phyloP scores from a whole-genome alignment of 2,329 filamentous ascomycete genomes.

The Zasmidium citrigriseum region DNA sequence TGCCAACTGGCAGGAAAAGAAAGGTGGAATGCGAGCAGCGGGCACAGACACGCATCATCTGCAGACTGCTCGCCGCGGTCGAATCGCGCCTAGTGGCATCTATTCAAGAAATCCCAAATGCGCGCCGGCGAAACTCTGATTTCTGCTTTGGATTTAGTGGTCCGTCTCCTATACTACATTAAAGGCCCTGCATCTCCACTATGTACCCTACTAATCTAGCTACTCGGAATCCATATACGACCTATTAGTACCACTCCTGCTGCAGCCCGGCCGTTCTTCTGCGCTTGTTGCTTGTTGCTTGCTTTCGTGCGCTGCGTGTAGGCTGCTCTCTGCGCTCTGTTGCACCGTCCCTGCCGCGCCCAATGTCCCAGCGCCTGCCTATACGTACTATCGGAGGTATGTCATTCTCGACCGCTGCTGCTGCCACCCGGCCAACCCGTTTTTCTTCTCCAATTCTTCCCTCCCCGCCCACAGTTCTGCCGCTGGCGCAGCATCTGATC shows the following conservation, averaged over 20 bases:
- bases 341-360: slow-evolving; percentile 9
- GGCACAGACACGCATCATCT: too few species aligned
- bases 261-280: not conserved
- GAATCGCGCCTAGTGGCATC: slow-evolving; percentile 5
- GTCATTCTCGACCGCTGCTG: slow-evolving; percentile 1
- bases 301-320: slow-evolving; percentile 5
- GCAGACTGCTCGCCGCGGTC: not conserved
- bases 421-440: not conserved
- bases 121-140: slow-evolving; percentile 12
- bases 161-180: slow-evolving; percentile 13
- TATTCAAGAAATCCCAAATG: slow-evolving; percentile 14
- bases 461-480: not conserved
- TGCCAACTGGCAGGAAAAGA: not conserved
- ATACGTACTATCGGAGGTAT: slow-evolving; percentile 9
- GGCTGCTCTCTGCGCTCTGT: slow-evolving; percentile 1
- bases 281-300: slow-evolving; percentile 1
- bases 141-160: not conserved
- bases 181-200: slow-evolving; percentile 13
- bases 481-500: not conserved
- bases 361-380: slow-evolving; percentile 3
- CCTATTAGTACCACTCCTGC: slow-evolving; percentile 12
- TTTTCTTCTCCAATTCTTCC: not conserved
- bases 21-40: too few species aligned
- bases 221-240: not conserved
- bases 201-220: slow-evolving; percentile 19